A percentile compares a stretch with the other conserved stretches of the same genome.
These are phyloP conservation scores for Ailanthus altissimus DNA, from an alignment of 345 rosid species.

Conservation along the genomic window DNA sequence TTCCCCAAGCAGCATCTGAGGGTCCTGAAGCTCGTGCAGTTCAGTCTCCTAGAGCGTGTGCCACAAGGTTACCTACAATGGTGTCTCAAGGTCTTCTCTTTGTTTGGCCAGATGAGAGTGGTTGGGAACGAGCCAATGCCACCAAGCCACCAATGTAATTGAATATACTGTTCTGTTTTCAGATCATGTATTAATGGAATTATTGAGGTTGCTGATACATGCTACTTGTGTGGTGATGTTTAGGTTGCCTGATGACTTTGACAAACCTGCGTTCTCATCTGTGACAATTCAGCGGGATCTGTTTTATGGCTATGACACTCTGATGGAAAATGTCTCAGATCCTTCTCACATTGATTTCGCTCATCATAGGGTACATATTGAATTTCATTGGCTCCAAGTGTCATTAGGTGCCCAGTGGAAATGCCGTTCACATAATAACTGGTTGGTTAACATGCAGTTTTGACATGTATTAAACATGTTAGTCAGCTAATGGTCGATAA, in stretches of 20 bases:
- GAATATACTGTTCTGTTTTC: conserved; percentile 6
- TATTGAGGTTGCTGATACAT: neutral
- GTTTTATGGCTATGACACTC: conserved; percentile 90
- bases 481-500: neutral
- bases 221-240: conserved; percentile 10
- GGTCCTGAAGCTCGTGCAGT: conserved; percentile 97
- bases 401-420: neutral
- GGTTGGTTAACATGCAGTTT: neutral
- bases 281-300: conserved; percentile 94
- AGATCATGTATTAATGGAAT: neutral
- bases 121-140: conserved; percentile 80
- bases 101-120: conserved; percentile 97
- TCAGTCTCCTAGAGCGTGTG: conserved; percentile 79
- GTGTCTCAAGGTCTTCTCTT: conserved; percentile 96
- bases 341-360: conserved; percentile 97
- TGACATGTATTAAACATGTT: neutral
- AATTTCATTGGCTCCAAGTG: neutral
- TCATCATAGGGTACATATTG: conserved; percentile 77
- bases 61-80: conserved; percentile 74
- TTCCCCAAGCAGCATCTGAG: conserved; percentile 83
- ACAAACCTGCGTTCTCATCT: conserved; percentile 79
- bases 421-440: neutral
- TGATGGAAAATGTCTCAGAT: conserved; percentile 98
- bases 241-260: conserved; percentile 92
- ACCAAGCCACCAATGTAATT: conserved; percentile 67